Base-by-base conservation (phyloP, 768 basidiomycete genomes). In the Phylloporus sp. region DNA sequence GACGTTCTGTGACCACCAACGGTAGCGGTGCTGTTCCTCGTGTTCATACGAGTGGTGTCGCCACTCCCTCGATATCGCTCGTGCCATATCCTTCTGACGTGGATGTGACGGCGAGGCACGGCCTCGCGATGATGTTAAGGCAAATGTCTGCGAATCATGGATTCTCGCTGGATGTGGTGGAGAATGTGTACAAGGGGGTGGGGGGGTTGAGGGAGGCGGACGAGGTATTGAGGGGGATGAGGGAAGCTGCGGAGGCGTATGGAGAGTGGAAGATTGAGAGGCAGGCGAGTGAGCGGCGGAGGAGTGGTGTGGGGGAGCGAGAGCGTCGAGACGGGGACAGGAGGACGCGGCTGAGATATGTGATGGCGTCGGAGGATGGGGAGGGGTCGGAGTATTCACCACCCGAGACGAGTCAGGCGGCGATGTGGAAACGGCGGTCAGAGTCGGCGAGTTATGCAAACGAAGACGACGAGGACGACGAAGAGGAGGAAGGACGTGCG, bases 61-160 rank as follows among this genome's bases (percentile, higher is more conserved):
- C 9, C 0, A 7, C 38, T 3, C 9, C 37, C 2, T 14, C 37
- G 0, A 1, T 23, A n/a, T n/a, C 39, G 5, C 24, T 51, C 14
- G 3, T 26, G 4, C 50, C 52, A 0, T 56, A 62, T 20, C 39
- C 50, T 0, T 9, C 40, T 0, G 64, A 65, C 18, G 1, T 63
- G 3, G 17, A 46, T 22, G 15, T 67, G 5, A 28, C 44, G 11
- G 41, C 52, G 0, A 36, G 49, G 9, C 53, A 67, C 6, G 72
- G 71, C 3, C 56, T 71, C 13, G 54, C 57, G 7, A 48, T 57
- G 35, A 54, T 66, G 14, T 49, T 79, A 3, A 54, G 61, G 9
- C 59, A 58, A 46, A 75, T 81, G 64, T 69, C 74, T 1, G 54
- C 62, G 17, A 74, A 75, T 26, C 74, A 78, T 33, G 72, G 72